Conservation (phyloP, 2,329 filamentous ascomycete species). For the Botryosphaeria agaves region DNA sequence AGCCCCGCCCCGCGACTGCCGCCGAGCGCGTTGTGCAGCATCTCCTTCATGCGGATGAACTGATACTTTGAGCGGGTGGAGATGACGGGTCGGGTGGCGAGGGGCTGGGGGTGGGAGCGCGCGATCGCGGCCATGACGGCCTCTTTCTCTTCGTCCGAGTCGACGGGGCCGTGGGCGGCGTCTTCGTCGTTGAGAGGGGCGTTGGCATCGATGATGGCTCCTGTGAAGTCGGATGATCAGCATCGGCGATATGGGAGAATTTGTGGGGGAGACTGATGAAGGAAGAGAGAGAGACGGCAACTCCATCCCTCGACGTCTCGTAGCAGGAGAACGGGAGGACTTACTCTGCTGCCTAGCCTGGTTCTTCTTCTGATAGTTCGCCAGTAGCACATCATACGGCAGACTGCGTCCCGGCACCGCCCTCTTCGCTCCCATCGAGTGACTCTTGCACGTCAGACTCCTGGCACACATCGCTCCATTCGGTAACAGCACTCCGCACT, state of each 20-base stretch:
- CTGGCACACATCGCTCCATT: constrained; percentile 79
- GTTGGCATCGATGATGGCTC: constrained; percentile 88
- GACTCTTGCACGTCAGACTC: constrained; percentile 83
- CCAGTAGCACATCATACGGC: constrained; percentile 79
- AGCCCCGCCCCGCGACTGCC: constrained; percentile 27
- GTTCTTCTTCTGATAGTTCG: constrained; percentile 78
- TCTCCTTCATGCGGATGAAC: constrained; percentile 45
- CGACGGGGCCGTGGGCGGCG: constrained; percentile 57
- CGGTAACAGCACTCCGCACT: constrained; percentile 74
- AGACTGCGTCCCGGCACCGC: constrained; percentile 72
- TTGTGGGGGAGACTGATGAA: background rate
- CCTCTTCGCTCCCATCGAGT: constrained; percentile 87
- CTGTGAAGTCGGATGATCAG: constrained; percentile 23
- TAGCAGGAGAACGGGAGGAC: too few relatives aligned
- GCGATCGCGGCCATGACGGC: constrained; percentile 65
- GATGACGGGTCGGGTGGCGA: constrained; percentile 45
- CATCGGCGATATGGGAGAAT: background rate
- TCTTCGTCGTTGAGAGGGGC: constrained; percentile 74
- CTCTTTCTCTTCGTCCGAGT: constrained; percentile 88
- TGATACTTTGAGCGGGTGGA: constrained; percentile 37
- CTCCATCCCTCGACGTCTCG: too few relatives aligned
- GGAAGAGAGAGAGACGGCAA: too few relatives aligned
- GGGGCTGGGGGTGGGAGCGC: constrained; percentile 60
- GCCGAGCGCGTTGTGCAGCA: constrained; percentile 41
- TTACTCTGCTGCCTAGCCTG: constrained; percentile 93